phyloP scores from a whole-genome alignment of 495 filamentous ascomycete genomes.

The Penicillium ucsense region DNA sequence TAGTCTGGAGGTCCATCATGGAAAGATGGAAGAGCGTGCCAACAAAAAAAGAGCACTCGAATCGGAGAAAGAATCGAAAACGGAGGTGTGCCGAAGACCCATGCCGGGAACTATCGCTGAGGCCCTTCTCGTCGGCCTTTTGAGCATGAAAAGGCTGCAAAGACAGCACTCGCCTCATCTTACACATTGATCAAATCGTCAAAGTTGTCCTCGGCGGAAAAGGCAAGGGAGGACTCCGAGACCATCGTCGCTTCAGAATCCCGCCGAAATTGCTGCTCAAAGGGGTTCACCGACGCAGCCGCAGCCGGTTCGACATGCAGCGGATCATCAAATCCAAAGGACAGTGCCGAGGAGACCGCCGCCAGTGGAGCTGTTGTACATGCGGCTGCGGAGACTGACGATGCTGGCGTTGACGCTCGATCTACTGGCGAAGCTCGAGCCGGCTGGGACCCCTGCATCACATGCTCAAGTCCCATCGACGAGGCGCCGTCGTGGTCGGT shows the following conservation, averaged over 20 bases:
- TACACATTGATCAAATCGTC: conserved; percentile 26
- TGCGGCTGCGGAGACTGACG: background rate
- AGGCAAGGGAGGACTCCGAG: conserved; percentile 21
- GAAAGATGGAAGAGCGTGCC: no score
- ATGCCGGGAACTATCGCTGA: no score
- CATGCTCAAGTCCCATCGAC: background rate
- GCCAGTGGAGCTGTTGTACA: conserved; percentile 2
- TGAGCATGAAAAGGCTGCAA: background rate
- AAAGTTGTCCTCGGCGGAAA: conserved; percentile 26
- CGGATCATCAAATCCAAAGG: conserved; percentile 32
- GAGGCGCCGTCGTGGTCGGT: conserved; percentile 14
- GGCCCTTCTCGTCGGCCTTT: no score
- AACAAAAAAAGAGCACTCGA: background rate
- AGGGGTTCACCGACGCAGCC: conserved; percentile 7
- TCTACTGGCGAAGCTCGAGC: conserved; percentile 6
- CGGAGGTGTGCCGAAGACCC: no score
- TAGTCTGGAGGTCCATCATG: no score
- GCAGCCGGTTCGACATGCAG: conserved; percentile 18
- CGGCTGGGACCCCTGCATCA: conserved; percentile 2
- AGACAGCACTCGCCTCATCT: background rate
- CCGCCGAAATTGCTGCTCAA: conserved; percentile 23
- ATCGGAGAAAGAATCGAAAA: background rate
- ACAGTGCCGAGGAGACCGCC: conserved; percentile 7
- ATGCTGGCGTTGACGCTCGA: background rate
- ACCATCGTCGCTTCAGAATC: conserved; percentile 20